A percentile compares a stretch with the other conserved stretches of the same genome.
These are phyloP conservation scores for Herpetospermum pedunculosum DNA, from an alignment of 306 rosid genomes.

Conservation along the genomic window DNA sequence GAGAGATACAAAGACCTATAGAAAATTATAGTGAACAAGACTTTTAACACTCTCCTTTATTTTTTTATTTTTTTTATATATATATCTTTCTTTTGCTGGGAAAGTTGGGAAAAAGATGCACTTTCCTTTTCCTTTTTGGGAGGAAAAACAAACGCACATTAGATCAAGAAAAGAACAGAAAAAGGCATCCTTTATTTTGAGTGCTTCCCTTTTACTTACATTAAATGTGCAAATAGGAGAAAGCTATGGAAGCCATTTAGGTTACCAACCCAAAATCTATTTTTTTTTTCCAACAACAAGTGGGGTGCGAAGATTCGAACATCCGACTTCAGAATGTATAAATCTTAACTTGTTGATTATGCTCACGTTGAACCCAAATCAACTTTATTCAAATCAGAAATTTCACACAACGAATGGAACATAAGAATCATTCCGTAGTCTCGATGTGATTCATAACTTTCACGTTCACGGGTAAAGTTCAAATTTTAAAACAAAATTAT, in stretches of 20 bases:
- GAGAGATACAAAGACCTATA: neutral
- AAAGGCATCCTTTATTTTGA: constrained; percentile 8
- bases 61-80: neutral
- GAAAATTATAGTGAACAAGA: neutral
- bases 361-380: too few species aligned
- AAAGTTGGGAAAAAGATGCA: constrained; percentile 7
- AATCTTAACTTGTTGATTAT: too few species aligned
- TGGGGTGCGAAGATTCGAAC: too few species aligned
- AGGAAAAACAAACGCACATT: neutral
- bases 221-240: neutral
- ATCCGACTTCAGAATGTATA: too few species aligned
- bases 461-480: too few species aligned
- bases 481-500: too few species aligned
- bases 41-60: neutral
- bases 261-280: neutral
- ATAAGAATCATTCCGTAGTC: too few species aligned
- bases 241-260: neutral
- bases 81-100: neutral
- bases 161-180: neutral
- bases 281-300: too few species aligned
- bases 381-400: too few species aligned
- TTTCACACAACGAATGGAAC: too few species aligned
- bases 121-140: neutral
- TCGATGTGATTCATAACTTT: too few species aligned
- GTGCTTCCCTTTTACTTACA: neutral